Percentiles rank a stretch among this genome's conserved stretches.
Evolutionary conservation across 257 asterid species (phyloP).

Genomic region (Eucommia ulmoides): DNA sequence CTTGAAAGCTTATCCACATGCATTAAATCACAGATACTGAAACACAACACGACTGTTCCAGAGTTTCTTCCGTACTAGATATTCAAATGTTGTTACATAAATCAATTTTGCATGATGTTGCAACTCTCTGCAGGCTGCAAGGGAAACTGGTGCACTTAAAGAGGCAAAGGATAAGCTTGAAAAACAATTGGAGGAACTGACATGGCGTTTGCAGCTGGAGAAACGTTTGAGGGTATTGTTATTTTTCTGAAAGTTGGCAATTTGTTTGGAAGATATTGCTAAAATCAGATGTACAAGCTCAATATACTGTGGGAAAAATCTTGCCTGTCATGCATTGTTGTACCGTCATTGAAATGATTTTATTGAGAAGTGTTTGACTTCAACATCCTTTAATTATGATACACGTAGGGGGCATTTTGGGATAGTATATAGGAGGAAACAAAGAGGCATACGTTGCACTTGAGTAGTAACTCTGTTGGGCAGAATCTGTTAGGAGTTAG

Average conservation of each 20-base stretch:
- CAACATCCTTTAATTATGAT: not conserved
- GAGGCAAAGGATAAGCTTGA: slow-evolving; percentile 99
- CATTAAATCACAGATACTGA: too few species aligned
- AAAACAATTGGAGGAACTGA: slow-evolving; percentile 88
- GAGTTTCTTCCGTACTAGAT: too few species aligned
- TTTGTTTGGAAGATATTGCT: not conserved
- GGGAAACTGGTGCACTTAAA: slow-evolving; percentile 97
- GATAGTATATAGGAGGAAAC: too few species aligned
- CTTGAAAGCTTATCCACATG: too few species aligned
- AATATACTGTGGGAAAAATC: not conserved
- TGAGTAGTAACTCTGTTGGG: too few species aligned
- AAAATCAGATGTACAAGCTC: not conserved
- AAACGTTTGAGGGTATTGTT: slow-evolving; percentile 76
- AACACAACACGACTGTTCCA: too few species aligned
- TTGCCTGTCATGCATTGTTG: not conserved
- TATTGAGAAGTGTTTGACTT: not conserved
- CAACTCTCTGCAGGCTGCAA: slow-evolving; percentile 67
- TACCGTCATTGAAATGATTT: not conserved
- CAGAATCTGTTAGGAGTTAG: too few species aligned
- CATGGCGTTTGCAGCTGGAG: slow-evolving; percentile 95
- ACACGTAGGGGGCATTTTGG: too few species aligned
- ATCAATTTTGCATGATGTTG: too few species aligned
- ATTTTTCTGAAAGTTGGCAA: slow-evolving; percentile 9
- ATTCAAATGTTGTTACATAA: too few species aligned
- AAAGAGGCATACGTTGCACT: too few species aligned